Conservation (phyloP, 345 rosid species). For the Gossypium bickii region DNA sequence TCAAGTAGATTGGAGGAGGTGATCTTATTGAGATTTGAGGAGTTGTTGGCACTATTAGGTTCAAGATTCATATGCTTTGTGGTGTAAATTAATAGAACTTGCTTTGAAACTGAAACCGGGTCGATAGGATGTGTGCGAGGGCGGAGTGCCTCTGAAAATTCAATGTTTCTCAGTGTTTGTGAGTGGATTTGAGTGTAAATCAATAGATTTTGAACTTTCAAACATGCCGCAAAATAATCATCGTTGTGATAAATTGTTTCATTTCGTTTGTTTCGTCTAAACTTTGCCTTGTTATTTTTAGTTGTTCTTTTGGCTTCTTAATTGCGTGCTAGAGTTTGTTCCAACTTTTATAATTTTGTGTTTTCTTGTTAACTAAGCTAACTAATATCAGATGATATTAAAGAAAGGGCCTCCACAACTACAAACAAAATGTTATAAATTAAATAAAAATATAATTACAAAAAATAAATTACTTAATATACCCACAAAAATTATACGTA, state of each 20-base stretch:
- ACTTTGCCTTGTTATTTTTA: neutral
- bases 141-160: neutral
- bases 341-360: neutral
- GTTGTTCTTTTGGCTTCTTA: neutral
- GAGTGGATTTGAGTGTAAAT: slow-evolving; percentile 47
- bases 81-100: slow-evolving; percentile 6
- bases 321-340: neutral
- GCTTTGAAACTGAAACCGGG: slow-evolving; percentile 16
- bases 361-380: no score
- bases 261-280: neutral
- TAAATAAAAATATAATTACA: neutral
- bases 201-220: slow-evolving; percentile 36
- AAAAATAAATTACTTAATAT: neutral
- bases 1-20: slow-evolving; percentile 60
- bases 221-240: slow-evolving; percentile 4
- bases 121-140: slow-evolving; percentile 19
- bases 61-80: slow-evolving; percentile 9
- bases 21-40: slow-evolving; percentile 16
- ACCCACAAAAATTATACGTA: neutral
- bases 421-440: neutral
- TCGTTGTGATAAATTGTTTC: neutral
- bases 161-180: slow-evolving; percentile 20
- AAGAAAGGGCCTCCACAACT: neutral
- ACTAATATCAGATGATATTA: no score
- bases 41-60: slow-evolving; percentile 4